Base-by-base conservation (phyloP, 2,329 filamentous ascomycete genomes). In the Shiraia sp. region DNA sequence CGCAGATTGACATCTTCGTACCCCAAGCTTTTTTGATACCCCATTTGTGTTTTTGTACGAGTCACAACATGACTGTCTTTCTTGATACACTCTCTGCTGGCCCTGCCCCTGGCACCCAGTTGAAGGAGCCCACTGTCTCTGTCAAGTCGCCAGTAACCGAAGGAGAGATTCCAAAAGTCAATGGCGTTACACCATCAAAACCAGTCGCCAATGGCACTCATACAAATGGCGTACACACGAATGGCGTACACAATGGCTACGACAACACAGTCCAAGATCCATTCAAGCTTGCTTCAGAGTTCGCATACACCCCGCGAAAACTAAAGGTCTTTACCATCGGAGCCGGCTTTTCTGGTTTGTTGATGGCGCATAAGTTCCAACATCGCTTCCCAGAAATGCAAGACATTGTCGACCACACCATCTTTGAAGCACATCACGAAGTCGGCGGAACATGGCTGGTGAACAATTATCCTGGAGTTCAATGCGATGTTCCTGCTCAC, bases 381-480 rank as follows among this genome's bases (percentile, higher is more conserved):
- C 57, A 70, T 25, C 49, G 56, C 10, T 63, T 63, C 8, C 47
- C 61, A 19, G 57, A 58, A 16, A 53, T 54, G 37, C 40, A 57
- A 34, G 58, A 66, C 10, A 55, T 63, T 22, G 42, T 51, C 10
- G 48, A 51, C 10, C 48, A 51, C 22, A 51, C 48, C 3, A 37
- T 51, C 10, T 51, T 51, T 23, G 57, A 67, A 42, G 65, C 67
- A 6, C 65, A 63, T 15, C 44, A 53, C 27, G 67, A 65, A 32
- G 59, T 69, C 4, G 69, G 69, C 10, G 69, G 69, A 4, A 66
- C 64, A 16, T 68, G 65, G 63, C 35, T 37, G 12, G 35, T 37
- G 2, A 37, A 37, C 33, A 55, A 56, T 1, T 74, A 73, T 43
- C 71, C 71, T 0, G 73, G 72, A 4, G 70, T 72, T 12, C 62